These are phyloP conservation scores for Coleophoma eucalyptorum DNA, from an alignment of 2,329 filamentous ascomycete genomes.

Conservation along the genomic window DNA sequence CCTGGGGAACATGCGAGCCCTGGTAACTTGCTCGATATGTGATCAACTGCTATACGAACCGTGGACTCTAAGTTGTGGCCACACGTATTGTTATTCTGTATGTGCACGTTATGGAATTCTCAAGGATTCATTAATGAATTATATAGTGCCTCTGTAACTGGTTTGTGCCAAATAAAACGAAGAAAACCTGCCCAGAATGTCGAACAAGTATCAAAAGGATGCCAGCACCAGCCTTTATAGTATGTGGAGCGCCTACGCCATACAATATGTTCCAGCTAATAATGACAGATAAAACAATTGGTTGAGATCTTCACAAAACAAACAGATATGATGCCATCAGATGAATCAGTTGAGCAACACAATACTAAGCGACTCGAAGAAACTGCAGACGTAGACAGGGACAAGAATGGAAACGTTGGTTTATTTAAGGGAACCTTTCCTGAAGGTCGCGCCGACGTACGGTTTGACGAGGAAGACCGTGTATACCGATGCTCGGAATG, in stretches of 20 bases:
- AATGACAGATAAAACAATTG: slow-evolving; percentile 56
- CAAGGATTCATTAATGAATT: slow-evolving; percentile 10
- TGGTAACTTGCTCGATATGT: slow-evolving; percentile 66
- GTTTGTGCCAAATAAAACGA: slow-evolving; percentile 39
- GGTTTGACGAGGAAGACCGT: slow-evolving; percentile 54
- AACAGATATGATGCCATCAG: slow-evolving; percentile 56
- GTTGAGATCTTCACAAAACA: slow-evolving; percentile 58
- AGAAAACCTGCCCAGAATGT: slow-evolving; percentile 68
- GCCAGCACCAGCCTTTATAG: slow-evolving; percentile 62
- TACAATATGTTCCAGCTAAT: too few species aligned
- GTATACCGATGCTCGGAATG: slow-evolving; percentile 61
- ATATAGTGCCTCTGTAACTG: slow-evolving; percentile 29
- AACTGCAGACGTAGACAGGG: slow-evolving; percentile 52
- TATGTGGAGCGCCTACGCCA: slow-evolving; percentile 25
- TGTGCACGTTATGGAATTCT: slow-evolving; percentile 19
- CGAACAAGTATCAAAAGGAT: slow-evolving; percentile 52
- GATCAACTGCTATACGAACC: slow-evolving; percentile 66
- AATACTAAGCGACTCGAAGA: slow-evolving; percentile 53
- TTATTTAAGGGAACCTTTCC: slow-evolving; percentile 55
- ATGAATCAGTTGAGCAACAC: slow-evolving; percentile 62
- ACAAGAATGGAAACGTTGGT: slow-evolving; percentile 51
- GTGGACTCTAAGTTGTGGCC: slow-evolving; percentile 63
- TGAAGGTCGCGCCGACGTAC: slow-evolving; percentile 7
- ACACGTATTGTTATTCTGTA: slow-evolving; percentile 69
- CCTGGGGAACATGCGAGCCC: slow-evolving; percentile 54